Base-by-base conservation (phyloP, 2,329 filamentous ascomycete genomes). In the Penicillium italicum region DNA sequence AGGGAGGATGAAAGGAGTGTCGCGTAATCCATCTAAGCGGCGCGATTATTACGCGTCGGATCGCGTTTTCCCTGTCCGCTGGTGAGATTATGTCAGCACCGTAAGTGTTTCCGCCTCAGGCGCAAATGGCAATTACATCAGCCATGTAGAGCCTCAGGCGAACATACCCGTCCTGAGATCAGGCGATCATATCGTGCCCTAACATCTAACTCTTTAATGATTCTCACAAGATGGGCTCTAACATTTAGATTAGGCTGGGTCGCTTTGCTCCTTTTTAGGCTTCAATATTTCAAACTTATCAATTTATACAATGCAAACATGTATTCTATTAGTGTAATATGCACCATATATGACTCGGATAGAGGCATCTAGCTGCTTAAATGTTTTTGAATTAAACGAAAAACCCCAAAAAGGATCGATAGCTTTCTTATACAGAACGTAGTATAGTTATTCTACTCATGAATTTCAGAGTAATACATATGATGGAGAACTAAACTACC, bases 1-100 rank as follows among this genome's bases (percentile, higher is more conserved):
- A 53, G 57, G 56, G 59, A 62, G 55, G 47, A 52, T 47, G 40
- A 51, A 61, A 53, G 53, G 38, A 51, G 51, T 50, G 26, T 59
- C 62, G 50, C 61, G 58, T 50, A 34, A 50, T 51, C 30, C 34
- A 51, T 45, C 37, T 8, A 51, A 28, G 40, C 26, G 40, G 40
- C 53, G 47, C 48, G 53, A 22, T 28, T 26, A 41, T 7, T 22
- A 45, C 53, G 53, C 53, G 53, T 51, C 10, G 2, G 16, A 20
- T 55, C 53, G 53, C 47, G 53, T 55, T 37, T n/a, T 34, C 22
- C 37, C 28, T 22, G 5, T 24, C 24, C 24, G 38, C 49, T 12
- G 10, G n/a, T 24, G 16, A 16, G 3, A 31, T 55, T 55, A 55
- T 40, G 40, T 55, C 47, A 51, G 18, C 40, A 11, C 2, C 20